Conservation (phyloP, 2,329 filamentous ascomycete species). For the Colletotrichum lupini region DNA sequence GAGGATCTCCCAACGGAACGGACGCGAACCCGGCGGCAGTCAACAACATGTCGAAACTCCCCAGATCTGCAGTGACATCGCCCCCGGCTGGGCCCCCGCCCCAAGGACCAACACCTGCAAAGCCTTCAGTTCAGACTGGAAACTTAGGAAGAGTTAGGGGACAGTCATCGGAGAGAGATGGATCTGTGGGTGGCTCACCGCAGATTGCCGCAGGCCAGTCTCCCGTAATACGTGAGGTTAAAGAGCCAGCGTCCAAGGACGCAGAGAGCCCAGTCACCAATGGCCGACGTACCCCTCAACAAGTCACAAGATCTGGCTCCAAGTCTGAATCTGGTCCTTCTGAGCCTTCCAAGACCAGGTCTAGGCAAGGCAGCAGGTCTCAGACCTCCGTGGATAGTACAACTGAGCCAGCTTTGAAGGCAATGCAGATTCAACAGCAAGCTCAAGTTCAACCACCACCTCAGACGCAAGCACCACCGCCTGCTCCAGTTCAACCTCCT, state of each 20-base stretch:
- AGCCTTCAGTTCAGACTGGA: conserved; percentile 55
- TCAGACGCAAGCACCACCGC: conserved; percentile 39
- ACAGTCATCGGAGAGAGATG: conserved; percentile 59
- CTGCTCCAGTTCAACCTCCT: conserved; percentile 47
- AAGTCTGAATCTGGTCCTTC: conserved; percentile 48
- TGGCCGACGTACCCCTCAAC: conserved; percentile 73
- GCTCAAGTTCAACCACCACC: conserved; percentile 1
- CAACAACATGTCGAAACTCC: conserved; percentile 51
- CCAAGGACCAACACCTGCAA: conserved; percentile 62
- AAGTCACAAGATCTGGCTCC: conserved; percentile 52
- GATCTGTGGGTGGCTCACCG: conserved; percentile 49
- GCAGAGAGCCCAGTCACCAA: conserved; percentile 65
- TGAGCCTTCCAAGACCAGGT: conserved; percentile 47
- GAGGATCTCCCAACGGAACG: conserved; percentile 50
- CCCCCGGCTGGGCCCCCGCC: conserved; percentile 60
- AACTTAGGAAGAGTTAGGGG: conserved; percentile 58
- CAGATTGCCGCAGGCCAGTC: conserved; percentile 49
- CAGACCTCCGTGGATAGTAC: conserved; percentile 77
- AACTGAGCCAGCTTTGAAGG: conserved; percentile 65
- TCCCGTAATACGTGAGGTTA: conserved; percentile 53
- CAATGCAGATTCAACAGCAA: conserved; percentile 38
- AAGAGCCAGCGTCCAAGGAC: conserved; percentile 43
- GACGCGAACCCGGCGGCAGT: conserved; percentile 51
- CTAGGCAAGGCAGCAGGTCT: conserved; percentile 59
- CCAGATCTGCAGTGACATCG: conserved; percentile 50